These are phyloP conservation scores for Rhizopogon hawkerae DNA, from an alignment of 1,284 basidiomycete species.

Conservation along the genomic window DNA sequence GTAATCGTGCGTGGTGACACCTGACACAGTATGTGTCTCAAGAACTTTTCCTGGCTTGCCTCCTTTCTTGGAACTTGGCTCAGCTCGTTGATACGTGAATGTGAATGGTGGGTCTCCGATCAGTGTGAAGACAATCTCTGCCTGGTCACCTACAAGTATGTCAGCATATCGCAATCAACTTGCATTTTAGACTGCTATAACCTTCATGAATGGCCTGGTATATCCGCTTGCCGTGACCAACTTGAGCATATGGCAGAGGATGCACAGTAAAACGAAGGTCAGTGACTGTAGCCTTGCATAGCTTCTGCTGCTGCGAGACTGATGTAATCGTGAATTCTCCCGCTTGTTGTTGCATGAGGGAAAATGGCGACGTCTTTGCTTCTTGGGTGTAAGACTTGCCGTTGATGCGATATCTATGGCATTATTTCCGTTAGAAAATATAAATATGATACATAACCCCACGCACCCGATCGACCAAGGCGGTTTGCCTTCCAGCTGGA, in stretches of 20 bases:
- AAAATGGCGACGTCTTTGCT: constrained; percentile 74
- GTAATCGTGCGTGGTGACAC: constrained; percentile 70
- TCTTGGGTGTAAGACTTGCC: constrained; percentile 70
- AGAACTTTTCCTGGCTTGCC: constrained; percentile 64
- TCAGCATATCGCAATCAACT: constrained; percentile 5
- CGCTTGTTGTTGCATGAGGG: constrained; percentile 69
- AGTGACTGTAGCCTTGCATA: constrained; percentile 76
- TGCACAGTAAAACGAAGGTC: constrained; percentile 76
- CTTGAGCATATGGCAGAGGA: constrained; percentile 77
- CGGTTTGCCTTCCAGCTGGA: constrained; percentile 90
- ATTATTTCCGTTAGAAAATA: constrained; percentile 5
- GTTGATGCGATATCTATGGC: constrained; percentile 70
- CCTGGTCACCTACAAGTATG: constrained; percentile 63
- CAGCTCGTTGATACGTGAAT: constrained; percentile 85
- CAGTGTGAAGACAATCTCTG: constrained; percentile 86
- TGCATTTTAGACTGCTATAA: constrained; percentile 15
- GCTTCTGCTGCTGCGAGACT: constrained; percentile 85
- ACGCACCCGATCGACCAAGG: constrained; percentile 87
- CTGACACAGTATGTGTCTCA: constrained; percentile 83
- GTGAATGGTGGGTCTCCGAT: constrained; percentile 91
- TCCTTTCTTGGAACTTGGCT: constrained; percentile 55
- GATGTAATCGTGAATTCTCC: constrained; percentile 80
- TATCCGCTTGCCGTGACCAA: constrained; percentile 75
- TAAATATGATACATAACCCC: neutral
- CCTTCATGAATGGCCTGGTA: constrained; percentile 87